A percentile compares a stretch with the other conserved stretches of the same genome.
Conservation (phyloP, 2,329 filamentous ascomycete species). For the Penicillium vulpinum region DNA sequence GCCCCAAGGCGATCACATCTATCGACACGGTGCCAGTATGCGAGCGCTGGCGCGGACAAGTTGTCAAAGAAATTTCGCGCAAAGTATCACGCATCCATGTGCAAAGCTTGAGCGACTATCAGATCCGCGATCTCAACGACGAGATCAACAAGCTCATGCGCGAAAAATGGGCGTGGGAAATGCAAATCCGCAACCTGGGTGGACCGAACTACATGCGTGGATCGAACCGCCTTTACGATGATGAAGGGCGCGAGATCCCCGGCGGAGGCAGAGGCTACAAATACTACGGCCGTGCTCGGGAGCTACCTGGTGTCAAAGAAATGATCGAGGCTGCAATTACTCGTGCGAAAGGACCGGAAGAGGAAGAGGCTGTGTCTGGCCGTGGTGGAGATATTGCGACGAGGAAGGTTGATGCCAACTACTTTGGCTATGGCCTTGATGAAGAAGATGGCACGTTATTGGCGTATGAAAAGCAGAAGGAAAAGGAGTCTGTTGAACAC, state of each 20-base stretch:
- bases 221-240: constrained; percentile 69
- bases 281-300: constrained; percentile 87
- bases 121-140: constrained; percentile 96
- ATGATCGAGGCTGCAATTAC: constrained; percentile 78
- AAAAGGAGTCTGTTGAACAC: constrained; percentile 74
- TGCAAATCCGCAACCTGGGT: constrained; percentile 92
- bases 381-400: constrained; percentile 46
- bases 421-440: constrained; percentile 91
- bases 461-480: constrained; percentile 78
- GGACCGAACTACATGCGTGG: constrained; percentile 94
- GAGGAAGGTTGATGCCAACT: constrained; percentile 83
- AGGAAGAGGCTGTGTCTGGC: constrained; percentile 62
- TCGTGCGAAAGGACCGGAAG: constrained; percentile 62
- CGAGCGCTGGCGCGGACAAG: constrained; percentile 98
- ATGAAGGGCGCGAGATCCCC: constrained; percentile 68
- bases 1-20: constrained; percentile 86
- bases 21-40: constrained; percentile 80
- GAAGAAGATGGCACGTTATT: constrained; percentile 84
- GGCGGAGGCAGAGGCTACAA: constrained; percentile 83
- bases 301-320: constrained; percentile 94
- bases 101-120: constrained; percentile 84
- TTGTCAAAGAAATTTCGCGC: constrained; percentile 93
- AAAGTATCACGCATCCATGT: constrained; percentile 98
- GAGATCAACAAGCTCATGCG: constrained; percentile 99
- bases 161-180: constrained; percentile 99